phyloP scores from a whole-genome alignment of 208 protist species.

The Crithidia sp. region DNA sequence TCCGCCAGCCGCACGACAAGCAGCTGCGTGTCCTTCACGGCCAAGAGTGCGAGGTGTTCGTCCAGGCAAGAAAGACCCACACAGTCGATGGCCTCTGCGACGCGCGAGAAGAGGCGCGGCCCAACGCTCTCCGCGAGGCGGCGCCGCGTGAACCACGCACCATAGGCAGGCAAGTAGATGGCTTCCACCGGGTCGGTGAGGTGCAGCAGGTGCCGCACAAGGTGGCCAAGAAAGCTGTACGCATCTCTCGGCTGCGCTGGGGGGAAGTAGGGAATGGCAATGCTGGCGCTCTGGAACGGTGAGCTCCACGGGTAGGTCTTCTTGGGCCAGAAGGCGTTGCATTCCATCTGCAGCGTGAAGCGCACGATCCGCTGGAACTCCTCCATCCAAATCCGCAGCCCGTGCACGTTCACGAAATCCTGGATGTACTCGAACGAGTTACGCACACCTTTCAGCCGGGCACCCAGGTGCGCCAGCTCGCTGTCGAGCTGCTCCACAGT shows the following conservation, averaged over 20 bases:
- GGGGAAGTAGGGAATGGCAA: constrained; percentile 94
- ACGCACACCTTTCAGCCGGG: constrained; percentile 90
- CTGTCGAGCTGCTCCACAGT: constrained; percentile 62
- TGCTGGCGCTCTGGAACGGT: constrained; percentile 91
- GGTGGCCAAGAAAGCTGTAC: constrained; percentile 92
- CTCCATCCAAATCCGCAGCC: constrained; percentile 97
- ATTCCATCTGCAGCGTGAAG: constrained; percentile 98
- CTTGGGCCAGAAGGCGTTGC: constrained; percentile 94
- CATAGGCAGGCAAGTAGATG: constrained; percentile 83
- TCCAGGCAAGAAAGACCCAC: constrained; percentile 86
- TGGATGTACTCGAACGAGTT: constrained; percentile 97
- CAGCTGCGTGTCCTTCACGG: constrained; percentile 89
- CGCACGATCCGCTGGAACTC: constrained; percentile 96
- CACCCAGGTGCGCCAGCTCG: constrained; percentile 75
- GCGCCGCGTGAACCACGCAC: constrained; percentile 85
- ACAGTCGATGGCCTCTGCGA: constrained; percentile 84
- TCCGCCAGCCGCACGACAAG: constrained; percentile 46
- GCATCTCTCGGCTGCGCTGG: constrained; percentile 29
- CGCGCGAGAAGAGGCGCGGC: constrained; percentile 81
- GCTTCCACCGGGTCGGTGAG: constrained; percentile 83
- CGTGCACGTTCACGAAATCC: constrained; percentile 98
- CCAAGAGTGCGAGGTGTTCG: constrained; percentile 91
- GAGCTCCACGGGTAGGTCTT: constrained; percentile 92
- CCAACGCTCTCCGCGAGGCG: constrained; percentile 79
- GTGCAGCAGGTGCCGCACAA: constrained; percentile 89